A percentile compares a stretch with the other conserved stretches of the same genome.
Conservation (phyloP, 139 green algal genomes). For the Tetraselmis striata region DNA sequence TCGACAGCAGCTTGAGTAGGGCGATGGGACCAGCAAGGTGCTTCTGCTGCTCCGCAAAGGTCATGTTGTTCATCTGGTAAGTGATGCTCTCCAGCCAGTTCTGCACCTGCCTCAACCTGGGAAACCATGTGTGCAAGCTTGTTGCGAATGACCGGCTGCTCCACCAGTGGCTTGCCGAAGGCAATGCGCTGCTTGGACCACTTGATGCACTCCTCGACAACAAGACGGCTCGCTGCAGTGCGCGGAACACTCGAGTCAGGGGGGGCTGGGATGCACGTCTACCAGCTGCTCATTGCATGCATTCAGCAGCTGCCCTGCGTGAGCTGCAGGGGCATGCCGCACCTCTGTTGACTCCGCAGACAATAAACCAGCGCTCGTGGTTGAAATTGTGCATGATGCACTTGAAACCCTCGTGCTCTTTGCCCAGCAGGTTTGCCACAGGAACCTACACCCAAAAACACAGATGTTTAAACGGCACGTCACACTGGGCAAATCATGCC, state of each 20-base stretch:
- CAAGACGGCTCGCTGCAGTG: conserved; percentile 5
- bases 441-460: too few relatives aligned
- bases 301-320: too few relatives aligned
- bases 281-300: too few relatives aligned
- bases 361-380: conserved; percentile 30
- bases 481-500: too few relatives aligned
- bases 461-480: too few relatives aligned
- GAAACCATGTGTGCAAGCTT: conserved; percentile 22
- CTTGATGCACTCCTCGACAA: conserved; percentile 25
- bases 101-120: conserved; percentile 19
- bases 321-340: too few relatives aligned
- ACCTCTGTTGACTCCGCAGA: conserved; percentile 6
- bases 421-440: conserved; percentile 24
- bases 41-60: conserved; percentile 13
- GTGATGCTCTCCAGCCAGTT: conserved; percentile 25
- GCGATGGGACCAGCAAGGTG: conserved; percentile 25
- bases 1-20: conserved; percentile 23
- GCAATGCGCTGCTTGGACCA: conserved; percentile 23
- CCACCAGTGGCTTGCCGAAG: conserved; percentile 24
- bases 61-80: conserved; percentile 24
- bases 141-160: conserved; percentile 27
- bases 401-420: conserved; percentile 29
- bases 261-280: too few relatives aligned
- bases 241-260: too few relatives aligned
- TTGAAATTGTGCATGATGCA: conserved; percentile 40